These are phyloP conservation scores for Cordyceps farinosa DNA, from an alignment of 2,329 filamentous ascomycete species.

Conservation along the genomic window DNA sequence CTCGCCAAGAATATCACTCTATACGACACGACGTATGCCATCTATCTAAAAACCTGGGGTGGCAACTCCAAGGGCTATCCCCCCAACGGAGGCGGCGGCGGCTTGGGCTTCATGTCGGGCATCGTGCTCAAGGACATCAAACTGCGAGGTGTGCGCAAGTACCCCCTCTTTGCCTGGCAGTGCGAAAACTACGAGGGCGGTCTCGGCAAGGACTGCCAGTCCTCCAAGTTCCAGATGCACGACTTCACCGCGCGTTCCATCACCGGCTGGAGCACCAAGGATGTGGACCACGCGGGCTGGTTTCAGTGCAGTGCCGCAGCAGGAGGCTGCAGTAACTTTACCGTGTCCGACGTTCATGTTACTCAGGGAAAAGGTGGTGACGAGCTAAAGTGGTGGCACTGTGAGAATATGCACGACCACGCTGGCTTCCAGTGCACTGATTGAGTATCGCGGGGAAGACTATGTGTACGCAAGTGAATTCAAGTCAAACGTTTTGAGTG, in stretches of 20 bases:
- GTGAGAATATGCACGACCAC: slow-evolving; percentile 16
- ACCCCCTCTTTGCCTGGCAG: slow-evolving; percentile 34
- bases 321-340: slow-evolving; percentile 31
- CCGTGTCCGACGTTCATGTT: slow-evolving; percentile 26
- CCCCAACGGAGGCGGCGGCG: slow-evolving; percentile 57
- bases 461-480: too few species aligned
- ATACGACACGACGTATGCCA: slow-evolving; percentile 43
- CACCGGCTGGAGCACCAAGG: slow-evolving; percentile 27
- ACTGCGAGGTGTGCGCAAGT: slow-evolving; percentile 26
- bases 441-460: neutral
- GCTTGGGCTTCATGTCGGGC: slow-evolving; percentile 40
- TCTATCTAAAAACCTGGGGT: slow-evolving; percentile 59
- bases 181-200: slow-evolving; percentile 35
- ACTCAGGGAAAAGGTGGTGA: slow-evolving; percentile 19
- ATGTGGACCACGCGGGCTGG: slow-evolving; percentile 26
- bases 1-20: slow-evolving; percentile 45
- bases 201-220: slow-evolving; percentile 33
- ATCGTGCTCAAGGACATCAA: slow-evolving; percentile 32
- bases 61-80: slow-evolving; percentile 47
- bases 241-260: slow-evolving; percentile 29
- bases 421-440: slow-evolving; percentile 10
- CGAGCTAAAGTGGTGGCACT: slow-evolving; percentile 19
- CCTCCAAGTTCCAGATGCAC: slow-evolving; percentile 30
- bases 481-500: too few species aligned
- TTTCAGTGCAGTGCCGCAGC: slow-evolving; percentile 32